phyloP scores from a whole-genome alignment of 306 rosid genomes.

The Dalbergia cultrata region DNA sequence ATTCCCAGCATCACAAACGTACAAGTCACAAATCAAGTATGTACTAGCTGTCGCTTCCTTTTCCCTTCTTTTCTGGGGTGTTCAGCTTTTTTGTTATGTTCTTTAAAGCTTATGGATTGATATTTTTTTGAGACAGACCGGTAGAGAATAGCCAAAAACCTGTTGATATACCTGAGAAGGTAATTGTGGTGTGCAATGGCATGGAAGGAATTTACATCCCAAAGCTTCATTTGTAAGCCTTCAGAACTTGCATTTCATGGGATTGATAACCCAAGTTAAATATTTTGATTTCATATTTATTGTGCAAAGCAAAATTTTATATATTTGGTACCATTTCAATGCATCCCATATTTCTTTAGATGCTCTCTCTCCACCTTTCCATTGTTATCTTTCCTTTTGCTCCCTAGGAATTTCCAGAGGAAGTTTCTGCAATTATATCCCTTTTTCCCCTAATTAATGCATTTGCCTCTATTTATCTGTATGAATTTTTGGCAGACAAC shows the following conservation, averaged over 20 bases:
- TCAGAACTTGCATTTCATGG: conserved; percentile 30
- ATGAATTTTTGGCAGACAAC: conserved; percentile 1
- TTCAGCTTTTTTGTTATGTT: conserved; percentile 34
- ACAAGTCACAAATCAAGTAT: conserved; percentile 65
- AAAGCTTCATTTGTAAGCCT: conserved; percentile 86
- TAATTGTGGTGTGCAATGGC: conserved; percentile 92
- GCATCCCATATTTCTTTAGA: conserved; percentile 34
- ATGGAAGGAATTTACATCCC: conserved; percentile 89
- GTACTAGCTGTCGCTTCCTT: conserved; percentile 38
- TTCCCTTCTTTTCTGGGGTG: conserved; percentile 33
- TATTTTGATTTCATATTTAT: conserved; percentile 18
- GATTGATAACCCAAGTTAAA: conserved; percentile 26
- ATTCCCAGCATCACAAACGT: conserved; percentile 42
- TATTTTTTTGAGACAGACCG: conserved; percentile 60
- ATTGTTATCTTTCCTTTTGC: conserved; percentile 9
- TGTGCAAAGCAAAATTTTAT: conserved; percentile 1
- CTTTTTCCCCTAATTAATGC: background rate
- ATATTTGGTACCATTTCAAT: background rate
- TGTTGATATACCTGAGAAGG: conserved; percentile 57
- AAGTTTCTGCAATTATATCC: background rate
- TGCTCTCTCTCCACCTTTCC: conserved; percentile 12
- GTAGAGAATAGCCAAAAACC: conserved; percentile 49
- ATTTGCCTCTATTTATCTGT: conserved; percentile 8
- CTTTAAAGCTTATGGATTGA: conserved; percentile 40
- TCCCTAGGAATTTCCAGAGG: background rate